phyloP scores from a whole-genome alignment of 2,329 filamentous ascomycete genomes.

The Trichophyton mentagrophytes region DNA sequence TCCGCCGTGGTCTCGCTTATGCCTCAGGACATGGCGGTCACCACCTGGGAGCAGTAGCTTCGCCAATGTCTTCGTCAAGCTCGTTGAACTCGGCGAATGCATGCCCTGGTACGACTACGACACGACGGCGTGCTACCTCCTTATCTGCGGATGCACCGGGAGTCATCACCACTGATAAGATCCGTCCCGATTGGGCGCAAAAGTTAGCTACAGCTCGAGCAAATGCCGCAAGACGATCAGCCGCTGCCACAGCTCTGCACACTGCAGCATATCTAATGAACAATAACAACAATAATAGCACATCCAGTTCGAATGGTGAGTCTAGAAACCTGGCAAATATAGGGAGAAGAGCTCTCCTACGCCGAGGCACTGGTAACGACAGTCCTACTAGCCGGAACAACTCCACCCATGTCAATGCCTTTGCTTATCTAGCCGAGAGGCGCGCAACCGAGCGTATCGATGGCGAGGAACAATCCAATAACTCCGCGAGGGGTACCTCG shows the following conservation, averaged over 20 bases:
- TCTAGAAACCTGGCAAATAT: slow-evolving; percentile 45
- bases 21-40: slow-evolving; percentile 40
- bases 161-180: slow-evolving; percentile 83
- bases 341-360: slow-evolving; percentile 42
- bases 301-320: slow-evolving; percentile 29
- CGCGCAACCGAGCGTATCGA: slow-evolving; percentile 25
- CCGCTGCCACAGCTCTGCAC: slow-evolving; percentile 85
- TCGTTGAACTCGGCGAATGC: slow-evolving; percentile 53
- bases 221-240: slow-evolving; percentile 73
- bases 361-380: slow-evolving; percentile 28
- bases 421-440: slow-evolving; percentile 37
- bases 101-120: slow-evolving; percentile 24
- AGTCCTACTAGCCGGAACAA: slow-evolving; percentile 22
- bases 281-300: slow-evolving; percentile 16
- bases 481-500: slow-evolving; percentile 39
- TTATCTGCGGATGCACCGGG: slow-evolving; percentile 71
- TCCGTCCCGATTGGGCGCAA: slow-evolving; percentile 87
- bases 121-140: slow-evolving; percentile 49
- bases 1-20: slow-evolving; percentile 70
- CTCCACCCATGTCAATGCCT: slow-evolving; percentile 32
- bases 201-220: slow-evolving; percentile 76
- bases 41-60: slow-evolving; percentile 42
- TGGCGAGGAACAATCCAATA: slow-evolving; percentile 19
- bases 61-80: slow-evolving; percentile 76
- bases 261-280: slow-evolving; percentile 88